Base-by-base conservation (phyloP, 2,329 filamentous ascomycete genomes). In the Claviceps africana region DNA sequence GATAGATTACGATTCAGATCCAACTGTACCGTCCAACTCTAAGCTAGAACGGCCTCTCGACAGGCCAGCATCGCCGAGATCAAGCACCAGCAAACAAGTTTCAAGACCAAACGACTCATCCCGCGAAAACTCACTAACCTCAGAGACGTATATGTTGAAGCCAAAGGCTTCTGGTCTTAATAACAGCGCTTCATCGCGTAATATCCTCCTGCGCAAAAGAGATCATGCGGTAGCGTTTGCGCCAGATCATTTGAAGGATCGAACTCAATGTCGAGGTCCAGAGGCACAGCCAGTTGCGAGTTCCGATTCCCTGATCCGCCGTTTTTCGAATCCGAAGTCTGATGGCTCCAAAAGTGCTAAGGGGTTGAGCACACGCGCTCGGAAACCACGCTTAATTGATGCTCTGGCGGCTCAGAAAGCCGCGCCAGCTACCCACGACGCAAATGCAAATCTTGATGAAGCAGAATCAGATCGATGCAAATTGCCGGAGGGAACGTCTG, bases 351-450 rank as follows among this genome's bases (percentile, higher is more conserved):
- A 37, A 44, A 35, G 21, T 11, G 39, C 15, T 4, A 11, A 42
- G 30, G 21, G 46, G 7, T 43, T 42, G 19, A n/a, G 13, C 19
- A 51, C 44, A 25, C 28, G 48, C 25, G n/a, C 52, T 21, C 53
- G 55, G 11, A 51, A 51, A 15, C 56, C 48, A 21, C 55, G 56
- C 4, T 37, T 57, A 42, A 57, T 57, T 19, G 56, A 57, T 52
- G 55, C 55, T 22, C 55, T 57, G 5, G 53, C 56, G 7, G 56
- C 56, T 4, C 56, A 56, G 17, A 48, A 46, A 25, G 43, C 48
- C 6, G 19, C 35, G 4, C 50, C 42, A 10, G 25, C 43, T 8
- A 30, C 21, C 2, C 30, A 52, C 5, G 47, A 48, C 17, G 6
- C n/a, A 22, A 31, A 30, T 22, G 3, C 15, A n/a, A 25, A 33